A percentile compares a stretch with the other conserved stretches of the same genome.
These are phyloP conservation scores for Sicyos baderoa DNA, from an alignment of 306 rosid genomes.

Conservation along the genomic window DNA sequence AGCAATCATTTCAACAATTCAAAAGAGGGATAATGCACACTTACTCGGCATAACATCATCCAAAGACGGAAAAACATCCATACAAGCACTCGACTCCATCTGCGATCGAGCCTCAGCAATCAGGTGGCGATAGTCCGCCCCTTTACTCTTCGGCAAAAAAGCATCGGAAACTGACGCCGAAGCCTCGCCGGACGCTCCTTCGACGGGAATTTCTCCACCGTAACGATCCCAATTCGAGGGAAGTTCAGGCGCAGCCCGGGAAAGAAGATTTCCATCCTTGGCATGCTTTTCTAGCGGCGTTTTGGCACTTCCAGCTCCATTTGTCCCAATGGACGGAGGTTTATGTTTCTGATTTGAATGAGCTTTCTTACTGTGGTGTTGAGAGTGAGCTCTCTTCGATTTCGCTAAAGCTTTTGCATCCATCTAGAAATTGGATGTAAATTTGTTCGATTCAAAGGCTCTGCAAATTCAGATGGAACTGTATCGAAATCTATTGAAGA, in stretches of 20 bases:
- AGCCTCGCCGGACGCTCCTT: slow-evolving; percentile 19
- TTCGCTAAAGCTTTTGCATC: slow-evolving; percentile 74
- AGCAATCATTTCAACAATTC: neutral
- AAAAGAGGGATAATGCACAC: neutral
- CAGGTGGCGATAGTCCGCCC: slow-evolving; percentile 62
- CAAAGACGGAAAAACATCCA: slow-evolving; percentile 34
- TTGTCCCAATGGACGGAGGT: slow-evolving; percentile 23
- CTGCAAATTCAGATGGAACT: neutral
- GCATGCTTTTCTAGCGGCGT: slow-evolving; percentile 33
- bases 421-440: slow-evolving; percentile 25
- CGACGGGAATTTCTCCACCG: slow-evolving; percentile 33
- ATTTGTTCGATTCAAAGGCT: neutral
- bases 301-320: slow-evolving; percentile 25
- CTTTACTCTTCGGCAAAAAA: slow-evolving; percentile 55
- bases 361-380: slow-evolving; percentile 48
- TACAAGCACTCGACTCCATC: slow-evolving; percentile 26
- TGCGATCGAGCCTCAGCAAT: slow-evolving; percentile 61
- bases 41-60: slow-evolving; percentile 53
- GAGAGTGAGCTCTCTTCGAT: slow-evolving; percentile 80
- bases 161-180: slow-evolving; percentile 31
- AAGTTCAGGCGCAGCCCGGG: slow-evolving; percentile 32
- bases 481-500: neutral
- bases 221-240: slow-evolving; percentile 83
- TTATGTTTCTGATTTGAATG: slow-evolving; percentile 42
- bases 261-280: slow-evolving; percentile 29